Percentiles rank a stretch among this genome's conserved stretches.
These are phyloP conservation scores for Penicillium sp. DNA, from an alignment of 2,329 filamentous ascomycete species.

Conservation along the genomic window DNA sequence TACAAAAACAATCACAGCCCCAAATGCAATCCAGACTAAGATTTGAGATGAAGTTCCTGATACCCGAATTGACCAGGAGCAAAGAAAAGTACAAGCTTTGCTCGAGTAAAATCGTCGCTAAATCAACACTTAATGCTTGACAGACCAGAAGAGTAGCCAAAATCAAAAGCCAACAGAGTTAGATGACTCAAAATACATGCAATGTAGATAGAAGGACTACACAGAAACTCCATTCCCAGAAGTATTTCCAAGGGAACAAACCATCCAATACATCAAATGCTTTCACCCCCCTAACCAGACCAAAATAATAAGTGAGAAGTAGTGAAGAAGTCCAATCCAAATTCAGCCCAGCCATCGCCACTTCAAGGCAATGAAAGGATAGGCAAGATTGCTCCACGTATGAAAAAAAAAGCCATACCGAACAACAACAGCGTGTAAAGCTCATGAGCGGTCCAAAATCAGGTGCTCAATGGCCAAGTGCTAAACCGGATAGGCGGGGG, in stretches of 20 bases:
- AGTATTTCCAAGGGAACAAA: background rate
- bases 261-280: background rate
- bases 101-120: background rate
- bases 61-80: background rate
- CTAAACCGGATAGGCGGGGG: background rate
- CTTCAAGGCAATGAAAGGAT: background rate
- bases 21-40: background rate
- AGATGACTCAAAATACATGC: background rate
- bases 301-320: background rate
- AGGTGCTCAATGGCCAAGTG: background rate
- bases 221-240: slow-evolving; percentile 1
- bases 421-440: background rate
- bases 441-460: background rate
- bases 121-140: background rate
- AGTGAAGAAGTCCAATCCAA: background rate
- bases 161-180: background rate
- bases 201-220: background rate
- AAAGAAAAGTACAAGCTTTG: background rate
- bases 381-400: background rate
- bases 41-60: background rate
- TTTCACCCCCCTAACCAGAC: background rate
- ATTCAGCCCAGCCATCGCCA: background rate
- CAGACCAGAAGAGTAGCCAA: background rate
- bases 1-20: background rate
- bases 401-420: background rate